These are phyloP conservation scores for Friedmanniomyces endolithicus DNA, from an alignment of 495 filamentous ascomycete genomes.

Conservation along the genomic window DNA sequence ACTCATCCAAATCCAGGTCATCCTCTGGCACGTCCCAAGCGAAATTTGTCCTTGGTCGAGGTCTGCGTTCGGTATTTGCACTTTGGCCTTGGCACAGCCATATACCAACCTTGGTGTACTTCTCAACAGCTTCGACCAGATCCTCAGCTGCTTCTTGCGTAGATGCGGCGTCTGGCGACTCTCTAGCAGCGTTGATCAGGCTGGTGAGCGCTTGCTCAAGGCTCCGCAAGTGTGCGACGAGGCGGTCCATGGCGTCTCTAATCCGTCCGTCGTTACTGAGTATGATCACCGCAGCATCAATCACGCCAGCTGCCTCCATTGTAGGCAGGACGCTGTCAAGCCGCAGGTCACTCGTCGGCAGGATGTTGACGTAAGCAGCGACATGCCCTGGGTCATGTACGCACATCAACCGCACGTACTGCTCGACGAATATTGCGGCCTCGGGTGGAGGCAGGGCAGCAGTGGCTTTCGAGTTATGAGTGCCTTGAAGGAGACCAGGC, in stretches of 20 bases:
- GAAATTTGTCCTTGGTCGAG: slow-evolving; percentile 18
- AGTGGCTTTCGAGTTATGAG: background rate
- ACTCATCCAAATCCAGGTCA: slow-evolving; percentile 62
- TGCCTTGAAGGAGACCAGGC: slow-evolving; percentile 31
- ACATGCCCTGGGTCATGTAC: slow-evolving; percentile 70
- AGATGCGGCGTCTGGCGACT: slow-evolving; percentile 42
- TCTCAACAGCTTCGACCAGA: slow-evolving; percentile 65
- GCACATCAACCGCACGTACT: slow-evolving; percentile 85
- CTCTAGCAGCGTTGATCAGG: slow-evolving; percentile 45
- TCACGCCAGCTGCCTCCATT: slow-evolving; percentile 76
- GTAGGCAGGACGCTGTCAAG: slow-evolving; percentile 71
- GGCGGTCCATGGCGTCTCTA: slow-evolving; percentile 66
- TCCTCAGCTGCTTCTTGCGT: slow-evolving; percentile 45
- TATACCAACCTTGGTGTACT: slow-evolving; percentile 79
- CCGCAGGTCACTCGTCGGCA: slow-evolving; percentile 68
- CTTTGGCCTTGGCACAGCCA: slow-evolving; percentile 93
- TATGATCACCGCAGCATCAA: slow-evolving; percentile 86
- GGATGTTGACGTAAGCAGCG: slow-evolving; percentile 64
- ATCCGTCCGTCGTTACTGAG: slow-evolving; percentile 85
- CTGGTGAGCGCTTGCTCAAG: slow-evolving; percentile 69
- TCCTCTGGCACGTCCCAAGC: slow-evolving; percentile 36
- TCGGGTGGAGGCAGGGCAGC: background rate
- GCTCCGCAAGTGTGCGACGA: slow-evolving; percentile 63
- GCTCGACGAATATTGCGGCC: slow-evolving; percentile 51
- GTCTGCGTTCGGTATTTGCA: slow-evolving; percentile 34